A percentile compares a stretch with the other conserved stretches of the same genome.
Evolutionary conservation across 169 alveolate species (phyloP).

Genomic region (Eimeria maxima): DNA sequence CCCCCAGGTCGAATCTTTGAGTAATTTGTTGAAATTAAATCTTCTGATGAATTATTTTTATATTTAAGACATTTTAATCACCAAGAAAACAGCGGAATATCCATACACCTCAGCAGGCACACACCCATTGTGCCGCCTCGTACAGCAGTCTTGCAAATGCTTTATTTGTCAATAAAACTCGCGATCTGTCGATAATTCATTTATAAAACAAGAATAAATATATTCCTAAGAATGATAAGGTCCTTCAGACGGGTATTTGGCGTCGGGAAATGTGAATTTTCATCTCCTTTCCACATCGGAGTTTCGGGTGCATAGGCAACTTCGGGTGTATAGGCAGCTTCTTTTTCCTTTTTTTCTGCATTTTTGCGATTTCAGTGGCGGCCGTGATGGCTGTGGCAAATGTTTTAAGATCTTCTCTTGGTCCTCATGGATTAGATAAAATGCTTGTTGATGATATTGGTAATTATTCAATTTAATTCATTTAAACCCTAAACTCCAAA

Average conservation of each 20-base stretch:
- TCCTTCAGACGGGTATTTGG: neutral
- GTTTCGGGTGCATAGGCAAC: no score
- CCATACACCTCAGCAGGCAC: neutral
- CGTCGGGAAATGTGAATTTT: neutral
- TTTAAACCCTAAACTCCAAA: no score
- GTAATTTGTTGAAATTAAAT: neutral
- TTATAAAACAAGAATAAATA: no score
- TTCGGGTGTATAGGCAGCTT: constrained; percentile 16
- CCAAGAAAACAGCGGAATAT: neutral
- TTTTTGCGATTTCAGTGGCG: constrained; percentile 91
- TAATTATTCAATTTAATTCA: neutral
- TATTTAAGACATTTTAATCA: neutral
- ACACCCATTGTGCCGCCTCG: neutral
- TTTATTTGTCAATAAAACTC: neutral
- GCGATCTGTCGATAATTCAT: neutral
- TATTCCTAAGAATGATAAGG: neutral
- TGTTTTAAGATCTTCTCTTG: constrained; percentile 98
- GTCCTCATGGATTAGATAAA: constrained; percentile 99
- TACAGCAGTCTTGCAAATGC: neutral
- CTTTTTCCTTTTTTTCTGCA: no score
- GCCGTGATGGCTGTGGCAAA: constrained; percentile 99
- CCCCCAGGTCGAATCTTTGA: neutral
- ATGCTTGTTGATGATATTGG: constrained; percentile 99
- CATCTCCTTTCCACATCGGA: neutral
- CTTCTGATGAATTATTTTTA: neutral